Evolutionary conservation across 805 yeast species (phyloP).

Genomic region (Lachancea fermentati): DNA sequence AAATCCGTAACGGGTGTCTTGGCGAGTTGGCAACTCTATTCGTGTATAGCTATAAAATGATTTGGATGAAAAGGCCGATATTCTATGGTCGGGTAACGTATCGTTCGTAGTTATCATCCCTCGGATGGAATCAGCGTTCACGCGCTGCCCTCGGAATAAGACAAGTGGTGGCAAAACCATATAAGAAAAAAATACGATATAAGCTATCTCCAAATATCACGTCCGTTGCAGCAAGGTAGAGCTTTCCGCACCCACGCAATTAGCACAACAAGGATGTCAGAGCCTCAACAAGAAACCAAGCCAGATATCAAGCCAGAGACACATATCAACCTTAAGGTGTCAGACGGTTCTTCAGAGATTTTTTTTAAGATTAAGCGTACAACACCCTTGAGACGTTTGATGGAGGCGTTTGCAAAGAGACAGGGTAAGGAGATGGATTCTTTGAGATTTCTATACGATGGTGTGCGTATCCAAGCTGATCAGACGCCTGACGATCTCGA

Average conservation of each 20-base stretch:
- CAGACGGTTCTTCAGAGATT: constrained; percentile 90
- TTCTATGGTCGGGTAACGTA: constrained; percentile 5
- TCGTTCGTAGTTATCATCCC: neutral
- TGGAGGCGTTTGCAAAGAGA: constrained; percentile 98
- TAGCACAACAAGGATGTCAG: constrained; percentile 20
- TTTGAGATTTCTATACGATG: constrained; percentile 87
- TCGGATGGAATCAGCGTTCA: neutral
- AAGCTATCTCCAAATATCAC: neutral
- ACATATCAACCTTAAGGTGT: constrained; percentile 88
- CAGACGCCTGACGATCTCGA: constrained; percentile 92
- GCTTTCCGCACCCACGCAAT: too few relatives aligned
- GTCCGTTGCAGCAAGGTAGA: too few relatives aligned
- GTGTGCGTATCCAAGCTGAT: constrained; percentile 80
- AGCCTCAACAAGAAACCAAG: constrained; percentile 32
- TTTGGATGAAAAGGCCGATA: too few relatives aligned
- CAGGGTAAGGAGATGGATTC: constrained; percentile 84
- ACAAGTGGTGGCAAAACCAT: constrained; percentile 3
- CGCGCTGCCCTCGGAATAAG: neutral
- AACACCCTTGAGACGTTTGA: constrained; percentile 87
- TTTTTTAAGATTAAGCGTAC: constrained; percentile 91
- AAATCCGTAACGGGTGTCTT: too few relatives aligned
- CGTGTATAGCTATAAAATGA: neutral
- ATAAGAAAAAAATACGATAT: neutral
- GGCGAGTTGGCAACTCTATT: too few relatives aligned
- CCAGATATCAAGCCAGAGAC: constrained; percentile 61